phyloP scores from a whole-genome alignment of 192 early-diverging fungal species.

The Tieghemiomyces parasiticus region DNA sequence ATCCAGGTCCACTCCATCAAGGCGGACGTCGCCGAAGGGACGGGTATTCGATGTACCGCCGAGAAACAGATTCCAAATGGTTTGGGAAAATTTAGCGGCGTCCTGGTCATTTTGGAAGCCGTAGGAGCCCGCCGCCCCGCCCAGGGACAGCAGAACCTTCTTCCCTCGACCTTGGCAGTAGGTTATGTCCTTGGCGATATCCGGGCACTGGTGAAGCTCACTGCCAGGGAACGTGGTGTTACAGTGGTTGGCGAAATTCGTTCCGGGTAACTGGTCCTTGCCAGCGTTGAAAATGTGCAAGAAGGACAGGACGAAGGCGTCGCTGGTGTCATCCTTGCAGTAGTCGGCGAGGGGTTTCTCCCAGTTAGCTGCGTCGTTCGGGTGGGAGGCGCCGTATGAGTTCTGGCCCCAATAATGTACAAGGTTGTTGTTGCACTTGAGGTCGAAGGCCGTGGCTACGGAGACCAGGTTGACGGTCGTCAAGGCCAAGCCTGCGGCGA shows the following conservation, averaged over 20 bases:
- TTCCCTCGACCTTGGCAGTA: conserved; percentile 60
- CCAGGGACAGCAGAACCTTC: conserved; percentile 53
- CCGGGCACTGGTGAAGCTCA: conserved; percentile 45
- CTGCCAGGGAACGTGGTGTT: conserved; percentile 34
- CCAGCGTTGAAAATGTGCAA: conserved; percentile 44
- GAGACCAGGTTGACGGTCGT: too few relatives aligned
- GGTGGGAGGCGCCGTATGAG: conserved; percentile 19
- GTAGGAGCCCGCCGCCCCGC: conserved; percentile 47
- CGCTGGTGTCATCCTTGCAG: conserved; percentile 31
- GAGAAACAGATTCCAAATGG: conserved; percentile 63
- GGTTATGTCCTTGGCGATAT: conserved; percentile 51
- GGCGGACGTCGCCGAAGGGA: conserved; percentile 47
- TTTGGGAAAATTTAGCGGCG: conserved; percentile 42
- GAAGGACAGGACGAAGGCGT: conserved; percentile 45
- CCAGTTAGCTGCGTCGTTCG: neutral
- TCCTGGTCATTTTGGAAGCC: conserved; percentile 38
- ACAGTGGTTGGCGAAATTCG: conserved; percentile 60
- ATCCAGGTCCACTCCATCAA: conserved; percentile 62
- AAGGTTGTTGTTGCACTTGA: conserved; percentile 26
- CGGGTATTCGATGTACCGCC: conserved; percentile 39
- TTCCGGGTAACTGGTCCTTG: conserved; percentile 33
- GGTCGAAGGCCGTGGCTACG: conserved; percentile 19
- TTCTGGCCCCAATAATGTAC: conserved; percentile 32
- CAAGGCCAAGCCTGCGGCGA: too few relatives aligned
- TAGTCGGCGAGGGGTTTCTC: conserved; percentile 38